Evolutionary conservation across 1,139 yeast genomes (phyloP).

Genomic region (Meyerozyma smithsonii): DNA sequence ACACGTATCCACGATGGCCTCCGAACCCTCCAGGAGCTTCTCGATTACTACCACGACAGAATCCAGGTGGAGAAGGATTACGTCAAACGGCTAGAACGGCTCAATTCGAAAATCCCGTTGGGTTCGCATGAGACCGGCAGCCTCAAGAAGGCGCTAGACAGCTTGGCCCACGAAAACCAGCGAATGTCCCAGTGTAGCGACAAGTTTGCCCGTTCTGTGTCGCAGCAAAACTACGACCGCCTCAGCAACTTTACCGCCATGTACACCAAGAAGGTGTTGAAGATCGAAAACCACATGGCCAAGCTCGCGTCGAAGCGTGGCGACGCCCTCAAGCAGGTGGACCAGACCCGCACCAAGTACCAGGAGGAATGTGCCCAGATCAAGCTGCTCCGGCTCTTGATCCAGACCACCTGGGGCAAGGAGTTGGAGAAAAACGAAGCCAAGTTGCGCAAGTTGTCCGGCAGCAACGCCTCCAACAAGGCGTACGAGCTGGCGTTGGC

Average conservation of each 20-base stretch:
- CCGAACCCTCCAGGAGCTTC: slow-evolving; percentile 32
- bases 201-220: slow-evolving; percentile 30
- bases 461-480: slow-evolving; percentile 45
- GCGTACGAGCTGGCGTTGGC: slow-evolving; percentile 59
- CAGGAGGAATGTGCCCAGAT: slow-evolving; percentile 56
- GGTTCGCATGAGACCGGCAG: slow-evolving; percentile 62
- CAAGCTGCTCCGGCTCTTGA: slow-evolving; percentile 56
- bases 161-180: slow-evolving; percentile 48
- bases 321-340: slow-evolving; percentile 28
- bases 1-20: slow-evolving; percentile 46
- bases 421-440: slow-evolving; percentile 66
- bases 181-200: slow-evolving; percentile 29
- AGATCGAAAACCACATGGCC: slow-evolving; percentile 33
- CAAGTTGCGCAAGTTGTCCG: slow-evolving; percentile 54
- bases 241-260: slow-evolving; percentile 25
- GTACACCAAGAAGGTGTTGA: slow-evolving; percentile 28
- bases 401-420: slow-evolving; percentile 72
- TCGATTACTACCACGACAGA: slow-evolving; percentile 45
- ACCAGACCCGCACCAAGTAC: slow-evolving; percentile 49
- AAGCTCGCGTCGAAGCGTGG: slow-evolving; percentile 25
- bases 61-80: slow-evolving; percentile 71
- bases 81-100: slow-evolving; percentile 44
- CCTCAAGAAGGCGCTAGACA: slow-evolving; percentile 55
- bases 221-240: slow-evolving; percentile 31
- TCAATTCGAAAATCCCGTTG: slow-evolving; percentile 43